A percentile compares a stretch with the other conserved stretches of the same genome.
Evolutionary conservation across 345 rosid species (phyloP).

Genomic region (Schrenkiella parvula): DNA sequence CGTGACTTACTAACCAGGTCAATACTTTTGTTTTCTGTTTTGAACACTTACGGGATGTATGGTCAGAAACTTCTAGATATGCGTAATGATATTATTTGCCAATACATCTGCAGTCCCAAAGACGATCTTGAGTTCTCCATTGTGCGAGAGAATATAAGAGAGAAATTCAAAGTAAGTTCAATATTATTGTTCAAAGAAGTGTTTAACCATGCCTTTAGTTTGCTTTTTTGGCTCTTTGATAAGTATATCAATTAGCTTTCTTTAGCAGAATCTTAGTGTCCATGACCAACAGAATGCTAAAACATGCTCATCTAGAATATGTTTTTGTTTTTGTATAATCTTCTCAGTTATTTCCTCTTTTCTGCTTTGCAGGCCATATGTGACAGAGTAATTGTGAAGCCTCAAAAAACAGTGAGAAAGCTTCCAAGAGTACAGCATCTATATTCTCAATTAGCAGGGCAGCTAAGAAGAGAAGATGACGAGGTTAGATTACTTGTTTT

Average conservation of each 20-base stretch:
- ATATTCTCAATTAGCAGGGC: constrained; percentile 65
- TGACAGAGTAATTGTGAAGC: constrained; percentile 51
- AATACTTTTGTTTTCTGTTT: not conserved
- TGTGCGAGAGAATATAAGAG: constrained; percentile 75
- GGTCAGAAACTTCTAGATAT: constrained; percentile 2
- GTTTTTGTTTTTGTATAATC: not conserved
- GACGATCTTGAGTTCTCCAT: constrained; percentile 85
- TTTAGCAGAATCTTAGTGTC: not conserved
- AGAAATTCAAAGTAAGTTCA: constrained; percentile 59
- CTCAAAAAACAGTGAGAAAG: constrained; percentile 63
- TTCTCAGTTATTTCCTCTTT: not conserved
- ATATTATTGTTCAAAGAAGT: not conserved
- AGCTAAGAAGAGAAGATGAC: constrained; percentile 71
- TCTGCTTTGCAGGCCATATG: constrained; percentile 57
- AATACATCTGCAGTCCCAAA: constrained; percentile 54
- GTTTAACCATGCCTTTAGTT: not conserved
- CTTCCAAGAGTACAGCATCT: constrained; percentile 81
- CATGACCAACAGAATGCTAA: not conserved
- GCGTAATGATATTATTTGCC: not conserved
- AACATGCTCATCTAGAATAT: not conserved
- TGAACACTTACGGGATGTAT: not conserved
- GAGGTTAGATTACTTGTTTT: constrained; percentile 42
- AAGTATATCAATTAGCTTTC: not conserved
- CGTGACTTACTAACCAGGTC: constrained; percentile 80
- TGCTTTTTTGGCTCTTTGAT: not conserved